Base-by-base conservation (phyloP, 2,329 filamentous ascomycete species). In the Aspergillus udagawae region DNA sequence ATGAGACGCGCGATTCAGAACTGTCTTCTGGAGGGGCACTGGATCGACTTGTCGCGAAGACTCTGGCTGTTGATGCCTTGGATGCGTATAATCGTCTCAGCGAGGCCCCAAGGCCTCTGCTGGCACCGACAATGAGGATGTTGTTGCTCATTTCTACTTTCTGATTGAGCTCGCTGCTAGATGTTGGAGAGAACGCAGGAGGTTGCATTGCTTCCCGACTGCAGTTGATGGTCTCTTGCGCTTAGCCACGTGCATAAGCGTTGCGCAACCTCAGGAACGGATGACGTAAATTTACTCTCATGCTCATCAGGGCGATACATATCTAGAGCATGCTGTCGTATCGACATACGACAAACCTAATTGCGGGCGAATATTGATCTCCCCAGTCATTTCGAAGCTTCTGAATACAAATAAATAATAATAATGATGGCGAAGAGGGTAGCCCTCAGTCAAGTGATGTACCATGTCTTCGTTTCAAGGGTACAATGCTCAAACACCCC, bases 91-190 rank as follows among this genome's bases (percentile, higher is more conserved):
- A 73, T 61, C 83, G 82, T 29, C 79, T 78, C 28, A 90, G 77
- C 20, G 83, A 82, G 51, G 82, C 83, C 3, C 88, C 88, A 3
- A 90, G 79, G 53, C 88, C 88, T 45, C 87, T 80, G 1, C 86
- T 90, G 3, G 85, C 87, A 50, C 87, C 87, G 28, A 91, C 77
- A 28, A 91, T 79, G 2, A 90, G 79, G 35, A 87, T 75, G 38
- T 77, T 79, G 49, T 55, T 64, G 52, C 51, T 62, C 62, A 66
- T 70, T 29, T 47, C 12, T 14, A 47, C 10, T 3, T 27, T 38
- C 17, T 14, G 3, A 3, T 14, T 23, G 44, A 27, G 42, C 23
- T 47, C 8, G 42, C 8, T 45, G 20, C 8, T 23, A 8, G 10
- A 21, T 45, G 20, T 44, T 9, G 1, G 8, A 23, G 10, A 9